Base-by-base conservation (phyloP, 2,329 filamentous ascomycete species). In the Plenodomus tracheiphilus region DNA sequence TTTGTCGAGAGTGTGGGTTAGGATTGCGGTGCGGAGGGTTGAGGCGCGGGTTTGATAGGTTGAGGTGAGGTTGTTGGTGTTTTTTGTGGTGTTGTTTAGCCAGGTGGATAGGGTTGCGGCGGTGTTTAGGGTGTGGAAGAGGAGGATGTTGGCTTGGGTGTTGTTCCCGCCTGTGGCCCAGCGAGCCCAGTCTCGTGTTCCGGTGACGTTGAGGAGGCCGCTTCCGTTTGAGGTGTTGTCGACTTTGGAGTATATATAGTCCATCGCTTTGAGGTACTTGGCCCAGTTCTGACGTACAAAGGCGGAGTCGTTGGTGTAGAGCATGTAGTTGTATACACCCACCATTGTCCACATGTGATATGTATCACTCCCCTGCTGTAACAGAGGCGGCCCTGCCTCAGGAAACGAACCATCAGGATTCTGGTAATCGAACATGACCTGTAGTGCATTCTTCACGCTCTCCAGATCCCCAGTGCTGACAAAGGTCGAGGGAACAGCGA, bases 61-160 rank as follows among this genome's bases (percentile, higher is more conserved):
- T 39, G 16, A 36, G 30, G 40, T 42, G n/a, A n/a, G n/a, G n/a
- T n/a, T n/a, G n/a, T n/a, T n/a, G n/a, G n/a, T n/a, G n/a, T n/a
- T n/a, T n/a, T n/a, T n/a, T n/a, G n/a, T n/a, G n/a, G n/a, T n/a
- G n/a, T n/a, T n/a, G 17, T 46, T 48, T 2, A 54, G 47, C 18
- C 35, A 54, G 17, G 56, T 35, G 1, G 57, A 56, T 5, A 69
- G 56, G 2, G 35, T 39, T 3, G 66, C 47, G 13, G 66, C 41
- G 1, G 62, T 53, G 5, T 28, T 25, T 15, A 71, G 51, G 9
- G 62, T 65, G 32, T 68, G 68, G 49, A 66, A 70, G 41, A 69
- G 57, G 8, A 71, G 53, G 2, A 66, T 61, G 37, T 71, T 71
- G 11, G 69, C 56, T n/a, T 64, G 65, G 43, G 57, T 64, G 51